Evolutionary conservation across 225 moss, liverwort and hornwort genomes (phyloP).

Genomic region (Straminergon stramineum): DNA sequence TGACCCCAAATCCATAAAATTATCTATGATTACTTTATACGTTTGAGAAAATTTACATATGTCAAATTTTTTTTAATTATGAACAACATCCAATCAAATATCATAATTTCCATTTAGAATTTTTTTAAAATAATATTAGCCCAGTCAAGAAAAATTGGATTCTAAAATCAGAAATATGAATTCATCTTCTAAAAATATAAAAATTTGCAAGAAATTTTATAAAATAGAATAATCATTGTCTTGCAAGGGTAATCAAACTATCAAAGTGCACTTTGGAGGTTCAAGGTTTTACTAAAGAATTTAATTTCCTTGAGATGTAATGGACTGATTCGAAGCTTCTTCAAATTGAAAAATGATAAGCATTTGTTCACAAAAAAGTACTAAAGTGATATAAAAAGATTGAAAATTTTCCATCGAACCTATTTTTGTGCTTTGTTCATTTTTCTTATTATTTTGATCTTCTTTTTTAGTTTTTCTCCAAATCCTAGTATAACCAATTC

Average conservation of each 20-base stretch:
- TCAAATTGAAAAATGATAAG: background rate
- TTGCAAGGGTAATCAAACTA: rapidly evolving
- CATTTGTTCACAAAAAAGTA: background rate
- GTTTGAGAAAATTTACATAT: background rate
- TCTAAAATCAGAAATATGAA: background rate
- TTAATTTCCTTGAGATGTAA: background rate
- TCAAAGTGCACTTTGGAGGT: background rate
- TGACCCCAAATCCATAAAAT: background rate
- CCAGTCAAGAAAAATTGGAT: background rate
- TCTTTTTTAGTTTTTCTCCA: background rate
- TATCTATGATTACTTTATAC: background rate
- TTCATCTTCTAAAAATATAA: background rate
- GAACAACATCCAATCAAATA: background rate
- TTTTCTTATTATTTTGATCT: background rate
- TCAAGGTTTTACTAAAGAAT: background rate
- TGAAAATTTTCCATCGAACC: background rate
- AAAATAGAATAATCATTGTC: background rate
- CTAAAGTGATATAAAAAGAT: background rate
- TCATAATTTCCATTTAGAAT: background rate
- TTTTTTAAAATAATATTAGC: background rate
- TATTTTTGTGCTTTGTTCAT: too few relatives aligned
- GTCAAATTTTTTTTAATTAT: background rate
- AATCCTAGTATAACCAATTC: background rate
- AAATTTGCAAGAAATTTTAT: background rate
- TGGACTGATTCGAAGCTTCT: background rate